Percentiles rank a stretch among this genome's conserved stretches.
Conservation (phyloP, 148 eudicot species). For the Fagopyrum esculentum region DNA sequence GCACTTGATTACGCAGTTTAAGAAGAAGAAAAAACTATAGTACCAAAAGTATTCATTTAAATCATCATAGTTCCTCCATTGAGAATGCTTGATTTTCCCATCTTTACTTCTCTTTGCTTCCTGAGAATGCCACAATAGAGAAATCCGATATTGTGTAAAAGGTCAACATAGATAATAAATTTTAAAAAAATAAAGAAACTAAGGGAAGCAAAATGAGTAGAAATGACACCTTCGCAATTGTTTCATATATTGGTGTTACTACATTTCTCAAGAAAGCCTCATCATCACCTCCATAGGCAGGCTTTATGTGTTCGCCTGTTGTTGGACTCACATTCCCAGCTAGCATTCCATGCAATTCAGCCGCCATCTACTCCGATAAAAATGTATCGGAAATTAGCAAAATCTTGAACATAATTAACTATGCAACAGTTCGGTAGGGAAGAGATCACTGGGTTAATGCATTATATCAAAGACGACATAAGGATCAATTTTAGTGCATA, state of each 20-base stretch:
- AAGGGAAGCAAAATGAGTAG: not conserved
- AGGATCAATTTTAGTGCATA: slow-evolving; percentile 22
- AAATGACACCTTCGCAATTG: slow-evolving; percentile 49
- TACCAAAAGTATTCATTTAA: slow-evolving; percentile 77
- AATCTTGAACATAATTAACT: not conserved
- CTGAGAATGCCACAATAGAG: slow-evolving; percentile 18
- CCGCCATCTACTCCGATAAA: slow-evolving; percentile 60
- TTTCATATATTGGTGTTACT: slow-evolving; percentile 76
- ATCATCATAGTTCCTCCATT: slow-evolving; percentile 71
- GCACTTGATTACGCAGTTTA: not conserved
- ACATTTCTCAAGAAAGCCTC: slow-evolving; percentile 77
- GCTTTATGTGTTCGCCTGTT: slow-evolving; percentile 82
- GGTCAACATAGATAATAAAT: not conserved
- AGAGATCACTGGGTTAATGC: not conserved
- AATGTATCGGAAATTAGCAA: not conserved
- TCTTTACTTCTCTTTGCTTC: slow-evolving; percentile 43
- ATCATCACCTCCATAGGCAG: slow-evolving; percentile 87
- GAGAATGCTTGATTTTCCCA: slow-evolving; percentile 47
- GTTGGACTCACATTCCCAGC: slow-evolving; percentile 78
- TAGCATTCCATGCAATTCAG: slow-evolving; percentile 81
- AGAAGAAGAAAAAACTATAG: not conserved
- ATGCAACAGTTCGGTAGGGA: not conserved
- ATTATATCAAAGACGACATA: not conserved
- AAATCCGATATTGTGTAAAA: not conserved
- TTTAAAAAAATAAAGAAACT: not conserved